phyloP scores from a whole-genome alignment of 176 grass and related monocot species.

The Coix lacrymajobi region DNA sequence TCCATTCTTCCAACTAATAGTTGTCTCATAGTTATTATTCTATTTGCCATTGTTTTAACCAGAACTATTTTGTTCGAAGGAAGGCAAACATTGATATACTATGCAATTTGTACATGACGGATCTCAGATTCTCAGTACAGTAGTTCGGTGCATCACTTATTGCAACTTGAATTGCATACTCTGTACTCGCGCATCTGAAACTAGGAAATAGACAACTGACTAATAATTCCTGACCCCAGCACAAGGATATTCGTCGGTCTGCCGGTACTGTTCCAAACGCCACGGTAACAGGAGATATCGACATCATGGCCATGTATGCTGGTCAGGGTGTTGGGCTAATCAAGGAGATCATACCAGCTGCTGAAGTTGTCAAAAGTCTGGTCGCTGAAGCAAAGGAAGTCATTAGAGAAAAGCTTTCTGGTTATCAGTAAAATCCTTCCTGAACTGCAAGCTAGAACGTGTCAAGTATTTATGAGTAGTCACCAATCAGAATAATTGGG shows the following conservation, averaged over 20 bases:
- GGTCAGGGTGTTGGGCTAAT: conserved; percentile 78
- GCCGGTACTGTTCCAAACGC: conserved; percentile 78
- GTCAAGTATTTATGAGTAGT: not conserved
- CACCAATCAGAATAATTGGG: not conserved
- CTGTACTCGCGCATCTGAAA: conserved; percentile 15
- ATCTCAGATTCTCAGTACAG: not conserved
- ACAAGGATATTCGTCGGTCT: conserved; percentile 60
- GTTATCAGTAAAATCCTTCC: not conserved
- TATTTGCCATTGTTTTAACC: not conserved
- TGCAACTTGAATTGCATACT: conserved; percentile 15
- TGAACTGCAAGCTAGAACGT: not conserved
- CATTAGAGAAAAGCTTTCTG: conserved; percentile 39
- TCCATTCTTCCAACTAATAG: not conserved
- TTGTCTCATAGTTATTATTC: not conserved
- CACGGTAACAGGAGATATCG: conserved; percentile 61
- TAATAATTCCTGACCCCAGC: conserved; percentile 39
- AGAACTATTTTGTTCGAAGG: not conserved
- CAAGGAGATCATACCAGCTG: conserved; percentile 67
- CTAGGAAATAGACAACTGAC: conserved; percentile 15
- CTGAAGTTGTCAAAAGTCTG: conserved; percentile 60
- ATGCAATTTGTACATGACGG: conserved; percentile 11
- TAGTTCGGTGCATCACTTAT: conserved; percentile 9
- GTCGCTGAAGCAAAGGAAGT: conserved; percentile 52
- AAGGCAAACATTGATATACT: not conserved
- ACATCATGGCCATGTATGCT: conserved; percentile 86